Evolutionary conservation across 768 basidiomycete species (phyloP), one percentile per base, ranked within the genome.

Genomic region (Sporobolomyces roseus): DNA sequence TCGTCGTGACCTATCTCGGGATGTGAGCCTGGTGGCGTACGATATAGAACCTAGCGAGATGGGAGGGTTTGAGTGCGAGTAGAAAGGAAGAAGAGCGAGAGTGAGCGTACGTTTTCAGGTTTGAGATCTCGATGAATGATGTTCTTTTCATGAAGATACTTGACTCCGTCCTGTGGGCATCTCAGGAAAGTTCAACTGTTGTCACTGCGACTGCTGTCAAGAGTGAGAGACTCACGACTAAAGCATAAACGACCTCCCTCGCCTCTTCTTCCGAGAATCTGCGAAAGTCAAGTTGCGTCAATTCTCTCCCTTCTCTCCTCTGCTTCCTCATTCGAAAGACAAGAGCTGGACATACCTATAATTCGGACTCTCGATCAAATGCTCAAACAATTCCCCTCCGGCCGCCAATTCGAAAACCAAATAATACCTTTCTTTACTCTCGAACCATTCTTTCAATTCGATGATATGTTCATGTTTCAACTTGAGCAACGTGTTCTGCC

Each of bases 321-420:
- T 41, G 10, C 38, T 41, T 41, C 45, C 45, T 46, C 23, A 23
- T 25, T 41, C 38, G 38, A 41, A 41, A 29, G 27, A 5, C 14
- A 97, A 94, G 77, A 96, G 93, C 77, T 90, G 88, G 74, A 96
- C 67, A 32, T 35, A 64, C 63, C 68, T 56, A 45, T 60, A 69
- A 21, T 60, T 60, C 0, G 63, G 63, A 27, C 91, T 92, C 75
- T 86, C 87, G 59, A 99, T 85, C 75, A 72, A 36, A 29, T 98
- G 93, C 79, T 91, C 94, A 82, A 97, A 98, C 54, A 99, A 83
- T 79, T 99, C 96, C 30, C 96, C 94, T 72, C 93, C 91, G 48
- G 88, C 92, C 0, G 93, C 94, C 77, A 96, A 97, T 78, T 99
- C 96, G 73, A 98, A 86, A 86, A 98, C 94, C 68, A 98, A 83